Percentiles rank a stretch among this genome's conserved stretches.
Conservation (phyloP, 2,329 filamentous ascomycete species). For the Trichoderma atrobrunneum region DNA sequence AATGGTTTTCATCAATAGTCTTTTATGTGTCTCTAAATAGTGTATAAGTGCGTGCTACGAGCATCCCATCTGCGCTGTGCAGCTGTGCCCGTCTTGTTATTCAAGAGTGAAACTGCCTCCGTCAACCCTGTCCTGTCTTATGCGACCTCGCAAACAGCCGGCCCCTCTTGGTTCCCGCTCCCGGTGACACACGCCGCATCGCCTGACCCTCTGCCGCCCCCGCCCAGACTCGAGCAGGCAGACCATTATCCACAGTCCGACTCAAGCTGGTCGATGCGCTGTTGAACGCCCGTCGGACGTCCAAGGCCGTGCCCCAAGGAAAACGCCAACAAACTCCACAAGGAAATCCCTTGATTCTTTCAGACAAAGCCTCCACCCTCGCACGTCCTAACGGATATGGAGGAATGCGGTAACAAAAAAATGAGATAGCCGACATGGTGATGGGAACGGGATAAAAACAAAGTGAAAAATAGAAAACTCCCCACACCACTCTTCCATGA, state of each 20-base stretch:
- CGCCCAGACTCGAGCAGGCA: conserved; percentile 15
- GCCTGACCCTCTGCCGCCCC: conserved; percentile 15
- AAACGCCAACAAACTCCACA: conserved; percentile 21
- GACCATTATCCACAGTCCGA: conserved; percentile 13
- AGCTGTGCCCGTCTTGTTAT: conserved; percentile 10
- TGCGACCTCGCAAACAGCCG: conserved; percentile 4
- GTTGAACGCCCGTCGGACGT: conserved; percentile 7
- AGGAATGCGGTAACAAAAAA: conserved; percentile 5
- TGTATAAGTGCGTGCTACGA: conserved; percentile 9
- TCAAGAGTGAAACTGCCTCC: conserved; percentile 8
- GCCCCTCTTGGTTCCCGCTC: conserved; percentile 10
- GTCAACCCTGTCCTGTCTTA: conserved; percentile 1
- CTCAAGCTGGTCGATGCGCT: conserved; percentile 3
- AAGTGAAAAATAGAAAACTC: conserved; percentile 14
- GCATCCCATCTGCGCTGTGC: conserved; percentile 1
- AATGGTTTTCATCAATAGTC: not conserved
- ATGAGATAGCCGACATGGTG: conserved; percentile 9
- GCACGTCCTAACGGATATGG: not conserved
- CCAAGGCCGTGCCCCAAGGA: not conserved
- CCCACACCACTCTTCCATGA: conserved; percentile 17
- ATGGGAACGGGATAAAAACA: conserved; percentile 3
- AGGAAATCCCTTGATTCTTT: conserved; percentile 4
- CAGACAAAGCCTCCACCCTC: conserved; percentile 13
- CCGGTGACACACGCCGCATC: conserved; percentile 10
- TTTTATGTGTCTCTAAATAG: conserved; percentile 13